Evolutionary conservation across 1,139 yeast genomes (phyloP), one percentile per base, ranked within the genome.

Genomic region (Candida smagusa): DNA sequence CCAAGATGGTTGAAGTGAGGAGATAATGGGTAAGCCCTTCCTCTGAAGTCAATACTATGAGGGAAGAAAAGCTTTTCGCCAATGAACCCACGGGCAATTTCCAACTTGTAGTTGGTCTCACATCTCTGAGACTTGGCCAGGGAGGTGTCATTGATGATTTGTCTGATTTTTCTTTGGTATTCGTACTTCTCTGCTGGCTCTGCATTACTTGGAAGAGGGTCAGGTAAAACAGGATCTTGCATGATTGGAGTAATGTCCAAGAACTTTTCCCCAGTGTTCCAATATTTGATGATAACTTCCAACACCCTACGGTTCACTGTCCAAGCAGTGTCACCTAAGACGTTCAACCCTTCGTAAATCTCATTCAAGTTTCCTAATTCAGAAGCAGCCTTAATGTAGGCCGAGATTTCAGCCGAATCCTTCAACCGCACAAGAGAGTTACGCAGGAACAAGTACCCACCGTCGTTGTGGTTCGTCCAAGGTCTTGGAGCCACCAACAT

Each of bases 1-100:
- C 97, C 97, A 48, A 92, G 69, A 61, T 92, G 97, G 51, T 77
- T 77, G 48, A 77, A 73, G 52, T 76, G 79, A 2, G 96, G 95
- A 1, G 96, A 83, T 33, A 92, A 65, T 4, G 98, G 97, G 56
- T 92, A 92, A 1, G 97, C 96, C 53, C 98, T 80, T 6, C 98
- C 98, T 60, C 98, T 75, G 58, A 90, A 90, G 60, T 92, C 98
- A 38, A 92, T 69, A 52, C 89, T 89, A 58, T 92, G 97, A 5
- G 98, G 97, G 67, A 90, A 87, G 58, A 80, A 90, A 54, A 92
- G 80, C 54, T 86, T 83, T 59, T 92, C 98, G 16, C 94, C 94
- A 29, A 83, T 66, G 51, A 83, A 88, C 0, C 96, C 97, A 49
- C 98, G 76, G 0, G 98, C 97, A 57, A 92, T 89, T 59, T 92